Base-by-base conservation (phyloP, 2,329 filamentous ascomycete genomes). In the Colletotrichum camelliae region DNA sequence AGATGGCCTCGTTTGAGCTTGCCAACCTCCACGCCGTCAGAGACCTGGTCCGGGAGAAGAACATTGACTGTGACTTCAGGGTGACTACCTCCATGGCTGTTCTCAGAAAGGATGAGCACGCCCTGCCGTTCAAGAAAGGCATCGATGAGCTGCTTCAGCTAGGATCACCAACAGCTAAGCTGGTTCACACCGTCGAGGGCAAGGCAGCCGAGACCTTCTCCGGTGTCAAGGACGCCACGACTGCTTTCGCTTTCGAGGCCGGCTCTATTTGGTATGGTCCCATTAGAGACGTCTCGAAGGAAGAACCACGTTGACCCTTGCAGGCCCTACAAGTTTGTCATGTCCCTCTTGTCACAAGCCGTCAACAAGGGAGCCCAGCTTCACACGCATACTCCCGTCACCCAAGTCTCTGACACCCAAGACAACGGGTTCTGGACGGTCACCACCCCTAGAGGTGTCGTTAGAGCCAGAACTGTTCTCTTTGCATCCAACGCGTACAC, bases 401-500 rank as follows among this genome's bases (percentile, higher is more conserved):
- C 60, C 1, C 31, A 76, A 1, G 77, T 84, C 7, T 77, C 79
- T 1, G 21, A 69, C 4, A n/a, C 67, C 18, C 72, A 33, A 10
- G 78, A 79, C 0, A 62, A 77, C 7, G 78, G 80, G 0, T 74
- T 67, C 9, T 80, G 80, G 69, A 78, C 57, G 12, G 24, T 80
- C 2, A 80, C 85, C 12, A 94, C 92, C 4, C 80, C 85, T 1
- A 87, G 92, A 24, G 93, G 93, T 13, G 80, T 76, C 0, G 88
- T 93, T 68, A 81, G 79, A 12, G 86, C 93, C 2, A 86, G 84
- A 31, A 88, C 88, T 39, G 85, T 94, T 16, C 84, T 94, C 21
- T 87, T 93, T 58, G 92, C 93, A 18, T 94, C 91, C 2, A 95
- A 95, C 78, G 93, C 86, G 15, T 94, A 94, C 81, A 93, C 92